Conservation (phyloP, 1,284 basidiomycete species). For the Puccinia hordei region DNA sequence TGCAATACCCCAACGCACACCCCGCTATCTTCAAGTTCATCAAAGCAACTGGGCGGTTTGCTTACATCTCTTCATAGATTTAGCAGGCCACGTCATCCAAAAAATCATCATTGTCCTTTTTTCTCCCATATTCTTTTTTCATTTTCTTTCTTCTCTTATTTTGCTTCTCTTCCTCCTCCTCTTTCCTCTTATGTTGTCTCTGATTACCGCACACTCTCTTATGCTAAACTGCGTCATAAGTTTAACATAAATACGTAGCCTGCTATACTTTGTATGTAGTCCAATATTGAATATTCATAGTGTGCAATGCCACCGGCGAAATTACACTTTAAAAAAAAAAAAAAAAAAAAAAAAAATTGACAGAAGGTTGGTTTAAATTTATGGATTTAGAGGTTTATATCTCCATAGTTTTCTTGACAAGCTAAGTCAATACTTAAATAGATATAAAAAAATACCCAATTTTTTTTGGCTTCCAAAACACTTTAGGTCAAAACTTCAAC, state of each 20-base stretch:
- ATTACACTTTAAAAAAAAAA: not conserved
- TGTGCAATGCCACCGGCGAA: constrained; percentile 5
- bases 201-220: not conserved
- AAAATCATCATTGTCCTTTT: no score
- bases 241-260: not conserved
- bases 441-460: no score
- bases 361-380: no score
- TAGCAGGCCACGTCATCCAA: no score
- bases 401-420: no score
- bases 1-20: not conserved
- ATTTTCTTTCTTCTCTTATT: not conserved
- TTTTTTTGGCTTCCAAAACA: no score
- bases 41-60: not conserved
- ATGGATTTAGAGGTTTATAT: no score
- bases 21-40: not conserved
- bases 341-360: constrained; percentile 5
- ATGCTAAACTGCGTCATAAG: not conserved
- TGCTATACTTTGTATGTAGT: not conserved
- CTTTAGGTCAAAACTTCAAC: no score
- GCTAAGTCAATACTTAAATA: no score
- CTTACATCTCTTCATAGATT: not conserved
- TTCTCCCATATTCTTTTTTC: constrained; percentile 2
- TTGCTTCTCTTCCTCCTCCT: no score
- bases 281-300: not conserved
- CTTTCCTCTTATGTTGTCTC: no score